phyloP scores from a whole-genome alignment of 1,284 basidiomycete genomes.

The Moesziomyces parantarcticus region DNA sequence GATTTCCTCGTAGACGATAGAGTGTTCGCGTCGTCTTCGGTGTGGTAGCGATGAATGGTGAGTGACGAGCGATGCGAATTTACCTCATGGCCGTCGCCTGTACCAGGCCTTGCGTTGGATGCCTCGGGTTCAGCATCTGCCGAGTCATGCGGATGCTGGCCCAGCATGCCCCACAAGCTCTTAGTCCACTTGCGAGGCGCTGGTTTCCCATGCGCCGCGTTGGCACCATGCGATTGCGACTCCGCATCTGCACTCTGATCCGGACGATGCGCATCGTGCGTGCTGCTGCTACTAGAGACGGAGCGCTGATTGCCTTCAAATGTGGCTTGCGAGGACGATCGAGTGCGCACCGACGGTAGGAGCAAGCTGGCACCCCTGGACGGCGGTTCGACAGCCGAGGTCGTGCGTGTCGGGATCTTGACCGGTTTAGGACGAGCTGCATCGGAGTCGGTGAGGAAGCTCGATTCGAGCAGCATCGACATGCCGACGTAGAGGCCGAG shows the following conservation, averaged over 20 bases:
- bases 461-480: slow-evolving; percentile 60
- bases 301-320: slow-evolving; percentile 16
- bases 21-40: slow-evolving; percentile 20
- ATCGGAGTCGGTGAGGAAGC: slow-evolving; percentile 52
- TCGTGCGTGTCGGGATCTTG: slow-evolving; percentile 33
- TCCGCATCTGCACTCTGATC: not conserved
- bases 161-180: slow-evolving; percentile 49
- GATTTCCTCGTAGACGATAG: slow-evolving; percentile 12
- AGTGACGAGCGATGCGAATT: slow-evolving; percentile 20
- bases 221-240: slow-evolving; percentile 4
- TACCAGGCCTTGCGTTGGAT: slow-evolving; percentile 9
- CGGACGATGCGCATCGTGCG: not conserved
- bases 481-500: slow-evolving; percentile 49
- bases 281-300: slow-evolving; percentile 13
- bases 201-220: slow-evolving; percentile 6
- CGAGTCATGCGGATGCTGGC: slow-evolving; percentile 16
- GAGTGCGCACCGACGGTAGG: slow-evolving; percentile 14
- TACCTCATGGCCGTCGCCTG: slow-evolving; percentile 18
- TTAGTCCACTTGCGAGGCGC: slow-evolving; percentile 41
- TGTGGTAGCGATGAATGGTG: slow-evolving; percentile 33
- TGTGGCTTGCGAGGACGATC: slow-evolving; percentile 24
- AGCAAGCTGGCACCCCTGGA: slow-evolving; percentile 29
- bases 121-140: slow-evolving; percentile 6
- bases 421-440: slow-evolving; percentile 41
- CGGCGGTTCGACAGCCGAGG: slow-evolving; percentile 31